Base-by-base conservation (phyloP, 345 rosid genomes). In the Erodium maritimum region DNA sequence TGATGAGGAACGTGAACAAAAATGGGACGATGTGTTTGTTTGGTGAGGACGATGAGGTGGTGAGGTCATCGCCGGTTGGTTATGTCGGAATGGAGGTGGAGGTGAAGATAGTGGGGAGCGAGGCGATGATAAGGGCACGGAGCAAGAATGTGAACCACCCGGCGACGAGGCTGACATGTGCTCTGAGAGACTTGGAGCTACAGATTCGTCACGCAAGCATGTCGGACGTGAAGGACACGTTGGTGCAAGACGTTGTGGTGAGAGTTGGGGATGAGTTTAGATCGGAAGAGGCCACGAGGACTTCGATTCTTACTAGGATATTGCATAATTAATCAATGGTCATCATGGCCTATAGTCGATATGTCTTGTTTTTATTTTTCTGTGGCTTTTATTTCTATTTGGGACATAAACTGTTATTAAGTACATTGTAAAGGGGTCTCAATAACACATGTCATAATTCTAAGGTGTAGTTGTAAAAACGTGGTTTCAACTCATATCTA, bases 61-160 rank as follows among this genome's bases (percentile, higher is more conserved):
- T 18, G 4, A 23, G 29, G 23, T 17, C 57, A 13, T 19, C 14
- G 48, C 37, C 3, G 13, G 21, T 10, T 2, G 16, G 58, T n/a
- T 50, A 52, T 0, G 69, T 19, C 33, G 17, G 54, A 17, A 63
- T 70, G 60, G 80, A 73, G 53, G 75, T 79, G 13, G 83, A 76
- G 23, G 85, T 81, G 55, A 84, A 76, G 75, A 70, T 77, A 25
- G 56, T 81, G 1, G 90, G 90, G 29, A 57, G 67, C 0, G 83
- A 81, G 57, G 81, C 79, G 5, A 59, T 81, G 75, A 67, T 84
- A 9, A 59, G 76, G 11, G 75, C 79, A 7, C 81, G 60, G 45
- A 68, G 73, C 53, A 67, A 74, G 1, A 76, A 81, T 54, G 37
- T 64, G 10, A 63, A 81, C 58, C 67, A 75, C 23, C 85, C 90